Conservation (phyloP, 768 basidiomycete species). For the Russula earlei region DNA sequence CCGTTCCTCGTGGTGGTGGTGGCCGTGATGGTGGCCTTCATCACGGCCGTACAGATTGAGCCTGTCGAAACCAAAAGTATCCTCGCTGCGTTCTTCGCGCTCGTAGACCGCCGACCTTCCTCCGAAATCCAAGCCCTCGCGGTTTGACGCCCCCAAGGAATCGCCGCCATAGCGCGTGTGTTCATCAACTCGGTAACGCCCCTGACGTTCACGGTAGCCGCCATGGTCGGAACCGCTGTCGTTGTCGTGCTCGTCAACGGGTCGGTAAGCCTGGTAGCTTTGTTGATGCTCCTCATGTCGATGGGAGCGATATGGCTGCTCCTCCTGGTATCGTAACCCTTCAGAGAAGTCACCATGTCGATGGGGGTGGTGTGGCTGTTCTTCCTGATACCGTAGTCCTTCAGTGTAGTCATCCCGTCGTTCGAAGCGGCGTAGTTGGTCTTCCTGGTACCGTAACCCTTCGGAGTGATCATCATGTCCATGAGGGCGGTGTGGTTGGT, state of each 20-base stretch:
- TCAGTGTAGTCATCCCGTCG: no score
- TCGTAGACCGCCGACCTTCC: neutral
- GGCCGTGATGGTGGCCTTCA: neutral
- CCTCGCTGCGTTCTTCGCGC: constrained; percentile 22
- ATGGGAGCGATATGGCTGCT: neutral
- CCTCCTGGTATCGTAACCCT: neutral
- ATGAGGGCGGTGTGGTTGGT: no score
- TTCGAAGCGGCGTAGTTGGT: no score
- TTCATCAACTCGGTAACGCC: constrained; percentile 12
- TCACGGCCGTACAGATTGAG: neutral
- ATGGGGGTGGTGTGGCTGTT: no score
- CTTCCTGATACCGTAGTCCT: no score
- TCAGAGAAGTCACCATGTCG: neutral
- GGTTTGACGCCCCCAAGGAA: neutral
- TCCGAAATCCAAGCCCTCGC: neutral
- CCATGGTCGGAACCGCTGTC: neutral
- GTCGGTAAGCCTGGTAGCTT: neutral
- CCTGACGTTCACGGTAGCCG: constrained; percentile 1
- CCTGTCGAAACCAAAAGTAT: neutral
- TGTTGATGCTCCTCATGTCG: neutral
- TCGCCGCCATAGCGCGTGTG: neutral
- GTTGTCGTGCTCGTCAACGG: neutral
- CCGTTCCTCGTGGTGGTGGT: no score
- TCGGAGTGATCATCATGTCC: no score
- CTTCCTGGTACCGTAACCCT: no score